These are phyloP conservation scores for Pyrenula aspistea DNA, from an alignment of 495 filamentous ascomycete genomes.

Conservation along the genomic window DNA sequence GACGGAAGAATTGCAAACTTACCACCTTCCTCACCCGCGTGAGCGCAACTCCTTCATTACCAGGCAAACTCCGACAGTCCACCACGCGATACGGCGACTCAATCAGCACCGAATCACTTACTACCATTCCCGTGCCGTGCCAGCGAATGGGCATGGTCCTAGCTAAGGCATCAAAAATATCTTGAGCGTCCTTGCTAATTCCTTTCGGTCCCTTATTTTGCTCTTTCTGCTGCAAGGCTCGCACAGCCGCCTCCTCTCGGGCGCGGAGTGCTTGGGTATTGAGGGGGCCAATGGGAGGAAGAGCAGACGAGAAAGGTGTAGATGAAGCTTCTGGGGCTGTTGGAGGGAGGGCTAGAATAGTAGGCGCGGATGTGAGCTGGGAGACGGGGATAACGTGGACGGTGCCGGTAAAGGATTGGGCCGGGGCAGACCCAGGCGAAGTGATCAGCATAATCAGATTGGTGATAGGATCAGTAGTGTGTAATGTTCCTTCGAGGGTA, in stretches of 20 bases:
- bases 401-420: slow-evolving; percentile 25
- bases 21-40: slow-evolving; percentile 47
- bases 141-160: slow-evolving; percentile 54
- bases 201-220: slow-evolving; percentile 41
- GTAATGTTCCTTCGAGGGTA: slow-evolving; percentile 51
- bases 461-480: slow-evolving; percentile 54
- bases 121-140: slow-evolving; percentile 50
- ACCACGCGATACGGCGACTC: slow-evolving; percentile 47
- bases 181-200: slow-evolving; percentile 54
- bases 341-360: slow-evolving; percentile 29
- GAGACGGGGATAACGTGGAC: slow-evolving; percentile 55
- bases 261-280: slow-evolving; percentile 38
- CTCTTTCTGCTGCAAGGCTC: slow-evolving; percentile 40
- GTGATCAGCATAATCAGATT: slow-evolving; percentile 54
- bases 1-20: background rate
- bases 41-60: slow-evolving; percentile 37
- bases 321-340: slow-evolving; percentile 24
- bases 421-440: slow-evolving; percentile 13
- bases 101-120: slow-evolving; percentile 53
- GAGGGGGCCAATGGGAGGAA: slow-evolving; percentile 30
- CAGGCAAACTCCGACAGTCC: slow-evolving; percentile 38
- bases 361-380: slow-evolving; percentile 43
- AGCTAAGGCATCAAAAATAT: slow-evolving; percentile 54
- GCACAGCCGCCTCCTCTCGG: slow-evolving; percentile 40
- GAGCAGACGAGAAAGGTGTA: slow-evolving; percentile 24